These are phyloP conservation scores for Aristolochia fimbriata DNA, from an alignment of 164 flowering plant species.

Conservation along the genomic window DNA sequence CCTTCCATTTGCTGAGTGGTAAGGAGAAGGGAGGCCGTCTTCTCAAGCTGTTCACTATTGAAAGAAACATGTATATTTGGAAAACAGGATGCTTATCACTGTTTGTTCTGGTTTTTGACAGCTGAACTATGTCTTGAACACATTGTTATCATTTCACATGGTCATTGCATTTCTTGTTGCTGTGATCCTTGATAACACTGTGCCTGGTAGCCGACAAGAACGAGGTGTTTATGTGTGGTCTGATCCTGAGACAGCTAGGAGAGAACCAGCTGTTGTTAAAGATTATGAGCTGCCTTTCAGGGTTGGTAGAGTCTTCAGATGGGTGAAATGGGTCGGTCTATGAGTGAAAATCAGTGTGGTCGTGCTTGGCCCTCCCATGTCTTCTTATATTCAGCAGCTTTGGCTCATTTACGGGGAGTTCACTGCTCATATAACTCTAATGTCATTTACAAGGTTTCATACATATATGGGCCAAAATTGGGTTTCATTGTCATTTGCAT, in stretches of 20 bases:
- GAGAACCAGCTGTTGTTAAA: slow-evolving; percentile 74
- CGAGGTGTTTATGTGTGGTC: slow-evolving; percentile 97
- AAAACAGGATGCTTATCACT: too few relatives aligned
- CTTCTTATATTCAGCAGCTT: not conserved
- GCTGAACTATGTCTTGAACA: slow-evolving; percentile 84
- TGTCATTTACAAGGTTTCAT: not conserved
- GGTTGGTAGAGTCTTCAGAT: slow-evolving; percentile 70
- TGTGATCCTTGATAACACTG: slow-evolving; percentile 81
- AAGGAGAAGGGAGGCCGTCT: too few relatives aligned
- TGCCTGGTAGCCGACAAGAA: slow-evolving; percentile 88
- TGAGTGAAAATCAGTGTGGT: slow-evolving; percentile 8
- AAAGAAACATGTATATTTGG: too few relatives aligned
- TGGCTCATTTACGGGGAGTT: not conserved
- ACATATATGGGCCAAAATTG: not conserved
- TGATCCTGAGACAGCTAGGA: slow-evolving; percentile 65
- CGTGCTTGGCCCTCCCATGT: not conserved
- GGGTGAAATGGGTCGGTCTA: slow-evolving; percentile 98
- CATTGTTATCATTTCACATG: slow-evolving; percentile 80
- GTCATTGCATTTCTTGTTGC: slow-evolving; percentile 88
- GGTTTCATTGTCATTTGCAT: not conserved
- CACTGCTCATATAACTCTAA: not conserved
- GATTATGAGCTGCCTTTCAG: slow-evolving; percentile 89
- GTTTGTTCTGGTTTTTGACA: slow-evolving; percentile 21
- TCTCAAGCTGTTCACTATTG: too few relatives aligned
- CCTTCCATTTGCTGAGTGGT: too few relatives aligned